These are phyloP conservation scores for Caryopteris hybrid DNA, from an alignment of 305 asterid species.

Conservation along the genomic window DNA sequence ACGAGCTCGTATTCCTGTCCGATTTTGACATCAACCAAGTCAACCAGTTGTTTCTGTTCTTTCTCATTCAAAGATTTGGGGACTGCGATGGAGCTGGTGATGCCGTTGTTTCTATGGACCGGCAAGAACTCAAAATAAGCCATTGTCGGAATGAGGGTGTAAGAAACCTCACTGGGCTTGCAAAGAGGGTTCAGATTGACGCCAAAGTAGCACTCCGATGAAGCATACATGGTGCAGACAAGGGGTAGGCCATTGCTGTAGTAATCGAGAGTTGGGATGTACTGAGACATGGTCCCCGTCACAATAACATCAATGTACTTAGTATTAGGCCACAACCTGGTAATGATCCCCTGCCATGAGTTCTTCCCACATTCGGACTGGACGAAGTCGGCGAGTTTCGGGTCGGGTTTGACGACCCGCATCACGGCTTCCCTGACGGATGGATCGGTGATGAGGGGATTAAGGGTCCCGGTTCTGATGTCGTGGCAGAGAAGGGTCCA, in stretches of 20 bases:
- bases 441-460: slow-evolving; percentile 48
- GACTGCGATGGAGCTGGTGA: slow-evolving; percentile 32
- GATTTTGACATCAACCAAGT: slow-evolving; percentile 63
- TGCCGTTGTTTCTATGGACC: slow-evolving; percentile 35
- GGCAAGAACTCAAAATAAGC: slow-evolving; percentile 82
- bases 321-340: slow-evolving; percentile 80
- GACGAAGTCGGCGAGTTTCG: slow-evolving; percentile 48
- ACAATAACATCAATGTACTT: slow-evolving; percentile 81
- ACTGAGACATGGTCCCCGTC: slow-evolving; percentile 88
- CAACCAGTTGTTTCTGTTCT: slow-evolving; percentile 65
- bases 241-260: slow-evolving; percentile 72
- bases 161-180: slow-evolving; percentile 66
- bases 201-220: slow-evolving; percentile 82
- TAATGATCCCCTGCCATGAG: slow-evolving; percentile 73
- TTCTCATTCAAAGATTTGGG: slow-evolving; percentile 53
- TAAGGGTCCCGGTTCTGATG: slow-evolving; percentile 53
- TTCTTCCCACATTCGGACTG: slow-evolving; percentile 50
- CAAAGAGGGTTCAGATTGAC: slow-evolving; percentile 76
- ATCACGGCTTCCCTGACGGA: slow-evolving; percentile 50
- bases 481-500: slow-evolving; percentile 61
- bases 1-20: slow-evolving; percentile 88
- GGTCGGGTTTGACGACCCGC: slow-evolving; percentile 54
- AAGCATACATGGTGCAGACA: slow-evolving; percentile 87
- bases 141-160: slow-evolving; percentile 79
- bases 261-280: slow-evolving; percentile 70